phyloP scores from a whole-genome alignment of 2,329 filamentous ascomycete genomes.

The Claviceps sp. region DNA sequence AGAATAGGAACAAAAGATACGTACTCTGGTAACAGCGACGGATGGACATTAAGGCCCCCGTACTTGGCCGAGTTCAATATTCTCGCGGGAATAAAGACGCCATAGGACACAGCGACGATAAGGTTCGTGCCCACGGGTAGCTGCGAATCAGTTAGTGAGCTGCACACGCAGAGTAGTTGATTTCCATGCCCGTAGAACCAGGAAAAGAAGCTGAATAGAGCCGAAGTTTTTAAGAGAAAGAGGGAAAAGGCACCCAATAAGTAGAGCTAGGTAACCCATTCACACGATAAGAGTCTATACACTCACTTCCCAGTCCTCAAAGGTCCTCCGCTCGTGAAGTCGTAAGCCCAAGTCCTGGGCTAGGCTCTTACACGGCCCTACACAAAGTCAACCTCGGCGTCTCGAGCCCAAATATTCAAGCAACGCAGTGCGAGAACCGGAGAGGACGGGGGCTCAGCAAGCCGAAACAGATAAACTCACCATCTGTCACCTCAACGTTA shows the following conservation, averaged over 20 bases:
- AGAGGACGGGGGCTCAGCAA: not conserved
- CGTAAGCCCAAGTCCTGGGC: conserved; percentile 50
- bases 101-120: conserved; percentile 87
- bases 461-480: conserved; percentile 25
- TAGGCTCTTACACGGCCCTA: conserved; percentile 60
- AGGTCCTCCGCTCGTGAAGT: conserved; percentile 67
- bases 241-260: not conserved
- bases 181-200: not conserved
- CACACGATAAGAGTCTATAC: not conserved
- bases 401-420: too few species aligned
- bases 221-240: not conserved
- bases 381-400: not conserved
- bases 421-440: too few species aligned
- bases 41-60: conserved; percentile 87
- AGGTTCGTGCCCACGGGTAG: conserved; percentile 55
- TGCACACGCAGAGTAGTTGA: not conserved
- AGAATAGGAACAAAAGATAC: conserved; percentile 9
- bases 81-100: conserved; percentile 69
- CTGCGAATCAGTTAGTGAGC: conserved; percentile 18
- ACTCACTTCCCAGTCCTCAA: conserved; percentile 65
- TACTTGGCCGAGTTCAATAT: conserved; percentile 60
- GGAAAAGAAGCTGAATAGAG: not conserved
- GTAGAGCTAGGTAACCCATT: not conserved
- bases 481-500: conserved; percentile 19
- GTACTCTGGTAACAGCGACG: conserved; percentile 76